Evolutionary conservation across 768 basidiomycete species (phyloP).

Genomic region (Pilatotrama ljubarskyi): DNA sequence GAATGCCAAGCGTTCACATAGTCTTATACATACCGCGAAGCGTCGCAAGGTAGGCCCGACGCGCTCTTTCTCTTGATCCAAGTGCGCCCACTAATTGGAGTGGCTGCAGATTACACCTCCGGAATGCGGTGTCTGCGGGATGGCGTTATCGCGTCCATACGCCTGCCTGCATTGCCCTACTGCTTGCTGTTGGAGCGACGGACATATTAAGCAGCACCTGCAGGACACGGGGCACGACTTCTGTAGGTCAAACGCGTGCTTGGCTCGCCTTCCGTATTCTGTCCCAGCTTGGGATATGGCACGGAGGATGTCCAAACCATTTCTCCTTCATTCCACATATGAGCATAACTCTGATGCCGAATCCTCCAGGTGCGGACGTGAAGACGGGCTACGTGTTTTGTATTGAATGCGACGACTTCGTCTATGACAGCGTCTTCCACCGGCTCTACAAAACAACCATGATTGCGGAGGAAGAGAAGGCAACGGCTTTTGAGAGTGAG

Average conservation of each 20-base stretch:
- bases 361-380: constrained; percentile 63
- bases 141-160: constrained; percentile 61
- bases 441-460: constrained; percentile 43
- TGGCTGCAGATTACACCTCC: constrained; percentile 54
- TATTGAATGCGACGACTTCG: constrained; percentile 69
- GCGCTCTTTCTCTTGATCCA: not conserved
- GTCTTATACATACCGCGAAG: constrained; percentile 52
- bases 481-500: constrained; percentile 60
- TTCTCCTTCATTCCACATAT: too few species aligned
- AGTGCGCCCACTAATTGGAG: not conserved
- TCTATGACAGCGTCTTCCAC: constrained; percentile 60
- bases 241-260: constrained; percentile 46
- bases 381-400: constrained; percentile 79
- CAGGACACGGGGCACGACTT: constrained; percentile 58
- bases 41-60: constrained; percentile 57
- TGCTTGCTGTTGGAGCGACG: constrained; percentile 66
- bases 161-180: constrained; percentile 73
- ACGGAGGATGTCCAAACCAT: not conserved
- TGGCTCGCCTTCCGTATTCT: not conserved
- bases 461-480: constrained; percentile 59
- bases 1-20: constrained; percentile 49
- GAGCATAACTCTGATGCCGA: not conserved
- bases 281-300: not conserved
- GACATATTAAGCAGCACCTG: constrained; percentile 61
- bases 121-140: constrained; percentile 59